phyloP scores from a whole-genome alignment of 2,329 filamentous ascomycete species.

The Exophiala xenobiotica region DNA sequence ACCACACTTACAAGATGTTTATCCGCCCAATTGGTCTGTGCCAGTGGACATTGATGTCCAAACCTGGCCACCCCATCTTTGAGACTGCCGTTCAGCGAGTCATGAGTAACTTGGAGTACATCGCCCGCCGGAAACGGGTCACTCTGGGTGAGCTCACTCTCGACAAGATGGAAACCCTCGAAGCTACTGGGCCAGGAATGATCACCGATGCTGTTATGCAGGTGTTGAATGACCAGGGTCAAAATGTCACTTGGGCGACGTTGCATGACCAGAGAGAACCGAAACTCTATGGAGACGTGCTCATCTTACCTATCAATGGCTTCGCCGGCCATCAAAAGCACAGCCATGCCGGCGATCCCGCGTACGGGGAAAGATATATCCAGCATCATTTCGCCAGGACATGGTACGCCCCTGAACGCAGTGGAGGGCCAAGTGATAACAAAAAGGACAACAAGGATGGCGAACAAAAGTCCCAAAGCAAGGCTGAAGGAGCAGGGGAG shows the following conservation, averaged over 20 bases:
- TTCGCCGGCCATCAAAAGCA: slow-evolving; percentile 51
- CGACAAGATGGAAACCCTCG: slow-evolving; percentile 68
- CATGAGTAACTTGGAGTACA: slow-evolving; percentile 68
- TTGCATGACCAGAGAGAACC: slow-evolving; percentile 82
- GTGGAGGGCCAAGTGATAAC: too few relatives aligned
- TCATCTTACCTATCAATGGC: slow-evolving; percentile 91
- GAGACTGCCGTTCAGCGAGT: slow-evolving; percentile 85
- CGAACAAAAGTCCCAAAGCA: too few relatives aligned
- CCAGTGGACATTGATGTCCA: slow-evolving; percentile 97
- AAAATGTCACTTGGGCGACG: slow-evolving; percentile 75
- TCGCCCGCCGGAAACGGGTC: slow-evolving; percentile 52
- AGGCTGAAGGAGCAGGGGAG: too few relatives aligned
- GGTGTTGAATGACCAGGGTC: slow-evolving; percentile 45
- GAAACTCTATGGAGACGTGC: slow-evolving; percentile 88
- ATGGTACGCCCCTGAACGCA: slow-evolving; percentile 15
- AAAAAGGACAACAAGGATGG: too few relatives aligned
- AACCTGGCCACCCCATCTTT: slow-evolving; percentile 88
- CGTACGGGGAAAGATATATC: slow-evolving; percentile 10
- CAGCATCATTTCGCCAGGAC: slow-evolving; percentile 18
- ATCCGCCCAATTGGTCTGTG: slow-evolving; percentile 93
- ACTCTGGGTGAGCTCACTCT: slow-evolving; percentile 60
- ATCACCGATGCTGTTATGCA: slow-evolving; percentile 88
- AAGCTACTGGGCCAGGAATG: slow-evolving; percentile 88
- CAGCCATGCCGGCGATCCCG: slow-evolving; percentile 12
- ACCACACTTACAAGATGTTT: slow-evolving; percentile 64